phyloP scores from a whole-genome alignment of 257 asterid genomes.

The Plantago ovata region DNA sequence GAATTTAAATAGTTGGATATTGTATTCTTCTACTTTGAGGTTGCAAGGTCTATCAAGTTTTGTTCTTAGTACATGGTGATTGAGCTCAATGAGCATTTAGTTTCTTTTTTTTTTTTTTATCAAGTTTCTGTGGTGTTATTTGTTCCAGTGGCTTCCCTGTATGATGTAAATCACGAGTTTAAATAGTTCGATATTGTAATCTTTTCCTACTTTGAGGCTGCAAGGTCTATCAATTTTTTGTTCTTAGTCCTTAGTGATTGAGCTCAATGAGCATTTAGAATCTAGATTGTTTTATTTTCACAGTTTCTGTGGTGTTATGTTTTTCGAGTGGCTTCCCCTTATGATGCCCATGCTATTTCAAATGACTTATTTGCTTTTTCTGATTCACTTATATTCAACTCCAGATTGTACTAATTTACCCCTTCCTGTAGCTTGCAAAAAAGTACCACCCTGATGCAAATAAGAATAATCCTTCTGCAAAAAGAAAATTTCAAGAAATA shows the following conservation, averaged over 20 bases:
- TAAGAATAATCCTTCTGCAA: constrained; percentile 75
- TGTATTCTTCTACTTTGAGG: no score
- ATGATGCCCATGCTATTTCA: constrained; percentile 2
- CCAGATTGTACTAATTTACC: background rate
- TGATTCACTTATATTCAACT: constrained; percentile 1
- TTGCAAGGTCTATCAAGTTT: no score
- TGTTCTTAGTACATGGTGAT: no score
- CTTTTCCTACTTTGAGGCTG: no score
- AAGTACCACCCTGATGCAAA: constrained; percentile 96
- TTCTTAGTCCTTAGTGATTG: no score
- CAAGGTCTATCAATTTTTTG: no score
- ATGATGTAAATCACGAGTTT: background rate
- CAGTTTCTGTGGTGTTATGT: background rate
- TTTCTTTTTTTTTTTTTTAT: no score
- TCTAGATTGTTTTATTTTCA: no score
- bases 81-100: no score
- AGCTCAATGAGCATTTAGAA: no score
- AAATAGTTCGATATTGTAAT: no score
- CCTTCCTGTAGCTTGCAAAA: constrained; percentile 71
- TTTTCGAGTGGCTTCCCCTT: background rate
- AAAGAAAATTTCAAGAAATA: constrained; percentile 89
- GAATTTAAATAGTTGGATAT: no score
- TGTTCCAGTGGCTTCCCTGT: background rate
- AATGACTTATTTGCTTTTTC: constrained; percentile 11
- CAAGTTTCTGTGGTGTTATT: background rate